phyloP scores from a whole-genome alignment of 441 rosid species.

The Euphorbia corollata region DNA sequence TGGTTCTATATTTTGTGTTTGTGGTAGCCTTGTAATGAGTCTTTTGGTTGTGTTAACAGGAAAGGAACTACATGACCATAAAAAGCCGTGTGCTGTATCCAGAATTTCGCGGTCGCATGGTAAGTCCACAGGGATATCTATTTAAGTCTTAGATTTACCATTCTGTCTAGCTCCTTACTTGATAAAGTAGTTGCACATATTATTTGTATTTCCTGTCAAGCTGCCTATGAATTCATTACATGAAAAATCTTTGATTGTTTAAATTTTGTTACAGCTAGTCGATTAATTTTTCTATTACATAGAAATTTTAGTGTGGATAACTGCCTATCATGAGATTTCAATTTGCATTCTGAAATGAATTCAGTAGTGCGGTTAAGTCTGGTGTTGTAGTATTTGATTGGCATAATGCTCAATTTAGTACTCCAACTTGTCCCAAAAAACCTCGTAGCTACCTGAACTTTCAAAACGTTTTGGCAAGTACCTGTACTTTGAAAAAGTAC shows the following conservation, averaged over 20 bases:
- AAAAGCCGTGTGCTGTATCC: constrained; percentile 69
- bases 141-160: no score
- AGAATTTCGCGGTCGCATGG: constrained; percentile 99
- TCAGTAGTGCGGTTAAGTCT: background rate
- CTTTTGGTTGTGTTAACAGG: constrained; percentile 40
- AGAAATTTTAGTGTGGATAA: background rate
- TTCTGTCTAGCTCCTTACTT: no score
- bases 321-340: background rate
- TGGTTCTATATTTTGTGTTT: constrained; percentile 17
- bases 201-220: background rate
- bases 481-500: no score
- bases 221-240: no score
- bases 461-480: no score
- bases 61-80: constrained; percentile 74
- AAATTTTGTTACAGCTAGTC: no score
- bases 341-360: background rate
- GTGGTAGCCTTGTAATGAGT: constrained; percentile 23
- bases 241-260: background rate
- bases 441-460: no score
- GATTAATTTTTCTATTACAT: no score
- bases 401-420: no score
- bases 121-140: constrained; percentile 26
- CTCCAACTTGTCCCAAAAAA: no score
- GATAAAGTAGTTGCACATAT: background rate
- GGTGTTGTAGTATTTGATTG: constrained; percentile 5